Conservation (phyloP, 2,329 filamentous ascomycete species). For the Talaromyces albobiverticillius region DNA sequence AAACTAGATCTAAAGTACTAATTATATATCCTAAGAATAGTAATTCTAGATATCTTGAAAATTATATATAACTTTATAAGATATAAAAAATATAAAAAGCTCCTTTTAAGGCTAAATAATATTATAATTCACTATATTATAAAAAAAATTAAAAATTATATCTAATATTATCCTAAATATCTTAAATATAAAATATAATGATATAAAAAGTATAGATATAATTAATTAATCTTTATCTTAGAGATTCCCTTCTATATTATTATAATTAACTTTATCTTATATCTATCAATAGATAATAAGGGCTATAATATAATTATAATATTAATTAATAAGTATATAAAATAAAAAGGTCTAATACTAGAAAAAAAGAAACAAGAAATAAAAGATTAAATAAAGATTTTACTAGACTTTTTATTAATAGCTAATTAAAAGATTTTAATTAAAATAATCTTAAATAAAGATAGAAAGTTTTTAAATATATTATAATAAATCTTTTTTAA, state of each 20-base stretch:
- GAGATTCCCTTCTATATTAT: neutral
- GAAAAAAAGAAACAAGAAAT: too few relatives aligned
- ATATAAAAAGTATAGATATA: neutral
- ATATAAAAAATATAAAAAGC: neutral
- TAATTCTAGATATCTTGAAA: neutral
- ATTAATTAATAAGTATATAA: too few relatives aligned
- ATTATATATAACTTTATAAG: neutral
- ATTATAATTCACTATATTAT: neutral
- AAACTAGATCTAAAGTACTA: neutral
- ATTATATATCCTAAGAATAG: neutral
- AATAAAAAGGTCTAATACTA: too few relatives aligned
- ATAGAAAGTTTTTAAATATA: too few relatives aligned
- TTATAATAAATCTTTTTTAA: too few relatives aligned
- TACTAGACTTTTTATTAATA: too few relatives aligned
- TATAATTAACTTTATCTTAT: neutral
- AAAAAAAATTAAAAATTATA: slow-evolving; percentile 1
- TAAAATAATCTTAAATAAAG: too few relatives aligned
- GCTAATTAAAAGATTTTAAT: too few relatives aligned
- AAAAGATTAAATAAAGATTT: too few relatives aligned
- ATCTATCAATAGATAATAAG: too few relatives aligned
- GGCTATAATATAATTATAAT: too few relatives aligned
- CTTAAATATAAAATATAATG: neutral
- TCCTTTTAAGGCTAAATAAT: neutral
- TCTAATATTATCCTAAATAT: neutral
- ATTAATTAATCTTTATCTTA: neutral